Evolutionary conservation across 2,329 filamentous ascomycete genomes (phyloP), one percentile per base, ranked within the genome.

Genomic region (Colletotrichum paranaense): DNA sequence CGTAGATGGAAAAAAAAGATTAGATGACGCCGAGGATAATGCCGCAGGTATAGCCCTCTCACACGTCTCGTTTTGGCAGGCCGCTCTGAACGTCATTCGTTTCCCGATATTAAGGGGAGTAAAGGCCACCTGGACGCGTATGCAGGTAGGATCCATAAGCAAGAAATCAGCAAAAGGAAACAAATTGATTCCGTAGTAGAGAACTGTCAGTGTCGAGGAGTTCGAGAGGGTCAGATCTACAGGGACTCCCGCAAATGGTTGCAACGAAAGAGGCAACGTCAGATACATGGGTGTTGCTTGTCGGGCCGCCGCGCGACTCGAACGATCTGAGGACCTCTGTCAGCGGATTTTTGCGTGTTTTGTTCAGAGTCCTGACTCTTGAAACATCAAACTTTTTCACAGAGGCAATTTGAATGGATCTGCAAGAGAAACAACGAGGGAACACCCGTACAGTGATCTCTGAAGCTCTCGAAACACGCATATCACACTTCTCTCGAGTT

Each of bases 361-460:
- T 22, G 55, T 64, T 69, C 46, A 16, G 30, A 19, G 55, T 64
- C 64, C 46, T 26, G 53, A 64, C 66, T 55, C 26, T 28, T 60
- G 58, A 72, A 72, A 69, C 69, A 53, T 59, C 59, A 69, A 55
- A 64, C 28, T 69, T 63, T 72, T 69, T 55, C 11, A 8, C 38
- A 22, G 46, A 5, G 24, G 8, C 38, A 70, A 14, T 26, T 24
- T 14, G 59, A 67, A 67, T 42, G 59, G 38, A 4, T 19, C 24
- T 1, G 38, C 46, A n/a, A 30, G 38, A 42, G 38, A 16, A 67
- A 59, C 6, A 24, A 26, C 24, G 26, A 58, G 19, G 32, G 46
- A 11, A n/a, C 12, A 30, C 42, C 26, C 32, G 30, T 22, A 35
- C 62, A 16, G 35, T 32, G 49, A 19, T 22, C 24, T 24, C 8